Evolutionary conservation across 2,329 filamentous ascomycete genomes (phyloP).

Genomic region (Kalaharituber pfeilii): DNA sequence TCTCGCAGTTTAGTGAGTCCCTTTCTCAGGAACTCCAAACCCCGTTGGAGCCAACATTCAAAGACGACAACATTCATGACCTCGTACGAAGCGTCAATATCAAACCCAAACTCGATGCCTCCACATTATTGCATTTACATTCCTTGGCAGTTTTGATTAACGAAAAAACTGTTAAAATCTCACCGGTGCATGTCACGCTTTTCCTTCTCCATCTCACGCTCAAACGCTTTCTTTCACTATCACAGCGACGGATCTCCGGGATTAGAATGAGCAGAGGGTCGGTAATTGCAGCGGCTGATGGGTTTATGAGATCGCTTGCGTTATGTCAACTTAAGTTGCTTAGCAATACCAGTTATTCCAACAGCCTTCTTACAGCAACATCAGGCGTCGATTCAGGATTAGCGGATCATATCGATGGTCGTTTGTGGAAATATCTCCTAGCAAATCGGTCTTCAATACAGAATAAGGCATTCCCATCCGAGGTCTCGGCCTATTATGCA

Average conservation of each 20-base stretch:
- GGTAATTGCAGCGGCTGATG: background rate
- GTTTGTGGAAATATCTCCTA: background rate
- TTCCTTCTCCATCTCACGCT: background rate
- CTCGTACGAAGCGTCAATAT: background rate
- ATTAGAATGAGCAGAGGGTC: background rate
- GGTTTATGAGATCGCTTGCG: background rate
- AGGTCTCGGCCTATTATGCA: background rate
- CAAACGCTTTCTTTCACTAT: background rate
- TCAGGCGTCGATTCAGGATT: background rate
- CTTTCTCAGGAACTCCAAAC: background rate
- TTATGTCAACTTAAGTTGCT: background rate
- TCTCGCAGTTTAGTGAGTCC: background rate
- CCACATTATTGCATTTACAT: background rate
- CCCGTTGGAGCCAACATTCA: background rate
- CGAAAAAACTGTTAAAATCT: background rate
- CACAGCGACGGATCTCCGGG: background rate
- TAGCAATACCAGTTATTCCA: background rate
- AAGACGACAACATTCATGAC: background rate
- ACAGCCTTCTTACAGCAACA: background rate
- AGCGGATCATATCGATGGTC: background rate
- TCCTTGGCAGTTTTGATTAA: background rate
- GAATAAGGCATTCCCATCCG: background rate
- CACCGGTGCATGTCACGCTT: background rate
- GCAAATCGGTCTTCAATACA: background rate
- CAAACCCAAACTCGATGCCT: background rate